These are phyloP conservation scores for Ministeria vibrans DNA, from an alignment of 78 protist genomes.

Conservation along the genomic window DNA sequence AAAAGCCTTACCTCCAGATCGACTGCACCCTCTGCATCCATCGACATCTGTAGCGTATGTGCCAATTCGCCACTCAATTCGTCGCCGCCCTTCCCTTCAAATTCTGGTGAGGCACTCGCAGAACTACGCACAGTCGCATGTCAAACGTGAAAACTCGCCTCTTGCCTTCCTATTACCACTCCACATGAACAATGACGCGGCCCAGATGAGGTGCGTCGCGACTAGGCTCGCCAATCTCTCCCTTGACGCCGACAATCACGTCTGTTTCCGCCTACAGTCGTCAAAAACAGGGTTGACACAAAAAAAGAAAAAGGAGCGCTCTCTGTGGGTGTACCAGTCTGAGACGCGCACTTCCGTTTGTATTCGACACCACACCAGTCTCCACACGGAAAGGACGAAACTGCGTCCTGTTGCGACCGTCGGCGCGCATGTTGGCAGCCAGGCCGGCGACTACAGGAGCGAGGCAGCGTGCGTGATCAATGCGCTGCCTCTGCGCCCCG, in stretches of 20 bases:
- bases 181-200: not conserved
- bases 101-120: too few species aligned
- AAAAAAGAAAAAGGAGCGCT: not conserved
- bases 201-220: not conserved
- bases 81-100: too few species aligned
- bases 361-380: not conserved
- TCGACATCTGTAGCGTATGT: too few species aligned
- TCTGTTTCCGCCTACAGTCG: not conserved
- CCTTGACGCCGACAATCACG: conserved; percentile 3
- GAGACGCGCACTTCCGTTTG: not conserved
- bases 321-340: not conserved
- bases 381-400: not conserved
- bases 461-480: too few species aligned
- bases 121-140: too few species aligned
- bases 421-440: not conserved
- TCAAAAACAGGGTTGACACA: not conserved
- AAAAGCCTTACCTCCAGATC: too few species aligned
- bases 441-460: conserved; percentile 4
- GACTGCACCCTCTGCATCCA: too few species aligned
- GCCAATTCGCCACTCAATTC: too few species aligned
- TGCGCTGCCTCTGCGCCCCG: too few species aligned
- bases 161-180: not conserved
- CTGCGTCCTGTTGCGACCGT: not conserved
- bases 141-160: too few species aligned
- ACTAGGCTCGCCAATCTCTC: conserved; percentile 1